Conservation (phyloP, 805 yeast genomes). For the Ogataea angusta region DNA sequence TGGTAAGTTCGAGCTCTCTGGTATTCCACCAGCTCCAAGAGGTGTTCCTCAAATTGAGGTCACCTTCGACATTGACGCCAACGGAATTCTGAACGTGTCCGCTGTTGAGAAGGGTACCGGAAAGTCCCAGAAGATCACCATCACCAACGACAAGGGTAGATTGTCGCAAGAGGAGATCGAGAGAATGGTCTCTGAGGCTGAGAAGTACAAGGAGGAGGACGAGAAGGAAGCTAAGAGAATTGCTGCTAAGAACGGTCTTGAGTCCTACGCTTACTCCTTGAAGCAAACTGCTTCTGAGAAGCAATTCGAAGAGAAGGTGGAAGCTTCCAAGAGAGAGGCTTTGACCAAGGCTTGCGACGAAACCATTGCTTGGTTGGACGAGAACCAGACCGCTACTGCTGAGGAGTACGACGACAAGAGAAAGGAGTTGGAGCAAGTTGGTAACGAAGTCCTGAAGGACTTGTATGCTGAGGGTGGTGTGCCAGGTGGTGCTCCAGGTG, state of each 20-base stretch:
- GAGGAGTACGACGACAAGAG: constrained; percentile 92
- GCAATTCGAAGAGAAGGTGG: constrained; percentile 14
- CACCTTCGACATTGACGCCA: constrained; percentile 13
- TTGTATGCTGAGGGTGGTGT: constrained; percentile 93
- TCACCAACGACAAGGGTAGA: constrained; percentile 16
- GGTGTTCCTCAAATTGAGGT: constrained; percentile 15
- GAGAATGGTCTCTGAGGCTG: constrained; percentile 14
- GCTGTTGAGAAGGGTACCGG: constrained; percentile 14
- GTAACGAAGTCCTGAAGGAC: constrained; percentile 95
- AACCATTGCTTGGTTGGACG: constrained; percentile 82
- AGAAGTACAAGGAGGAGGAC: constrained; percentile 14
- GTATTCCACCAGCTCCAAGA: constrained; percentile 14
- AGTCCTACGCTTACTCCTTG: constrained; percentile 13
- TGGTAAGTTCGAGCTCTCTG: constrained; percentile 14
- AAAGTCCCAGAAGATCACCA: constrained; percentile 13
- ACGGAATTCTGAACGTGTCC: constrained; percentile 13
- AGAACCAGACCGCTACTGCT: constrained; percentile 84
- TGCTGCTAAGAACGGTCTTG: constrained; percentile 12
- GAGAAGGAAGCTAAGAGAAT: constrained; percentile 13
- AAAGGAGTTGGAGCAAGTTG: constrained; percentile 92
- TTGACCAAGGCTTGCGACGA: constrained; percentile 77
- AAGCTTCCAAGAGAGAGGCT: constrained; percentile 42
- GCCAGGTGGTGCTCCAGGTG: constrained; percentile 50
- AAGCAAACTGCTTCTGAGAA: constrained; percentile 11
- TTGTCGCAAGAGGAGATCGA: constrained; percentile 13